phyloP scores from a whole-genome alignment of 768 basidiomycete genomes.

The Hygrophorus pudorinus region DNA sequence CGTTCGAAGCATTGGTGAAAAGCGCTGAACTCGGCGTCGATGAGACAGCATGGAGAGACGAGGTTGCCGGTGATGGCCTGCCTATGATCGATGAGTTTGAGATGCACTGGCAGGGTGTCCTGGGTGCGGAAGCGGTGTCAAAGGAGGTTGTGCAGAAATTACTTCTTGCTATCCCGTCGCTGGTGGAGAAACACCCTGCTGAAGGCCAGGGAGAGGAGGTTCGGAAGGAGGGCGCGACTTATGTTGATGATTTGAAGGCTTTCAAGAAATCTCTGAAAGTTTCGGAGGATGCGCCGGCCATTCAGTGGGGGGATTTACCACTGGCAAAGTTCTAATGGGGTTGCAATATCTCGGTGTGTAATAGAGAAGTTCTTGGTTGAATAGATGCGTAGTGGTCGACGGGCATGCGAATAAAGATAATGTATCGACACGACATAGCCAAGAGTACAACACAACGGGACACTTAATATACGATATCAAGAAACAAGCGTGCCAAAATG shows the following conservation, averaged over 20 bases:
- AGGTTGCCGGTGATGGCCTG: conserved; percentile 41
- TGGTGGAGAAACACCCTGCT: conserved; percentile 49
- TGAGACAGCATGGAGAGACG: conserved; percentile 39
- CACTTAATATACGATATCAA: neutral
- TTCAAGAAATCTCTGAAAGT: conserved; percentile 55
- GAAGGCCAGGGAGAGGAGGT: conserved; percentile 40
- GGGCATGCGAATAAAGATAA: no score
- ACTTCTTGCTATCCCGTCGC: conserved; percentile 41
- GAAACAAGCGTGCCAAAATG: conserved; percentile 21
- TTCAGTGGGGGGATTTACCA: conserved; percentile 68
- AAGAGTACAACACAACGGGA: neutral
- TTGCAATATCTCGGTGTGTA: neutral
- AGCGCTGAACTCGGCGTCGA: conserved; percentile 39
- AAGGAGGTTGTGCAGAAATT: conserved; percentile 35
- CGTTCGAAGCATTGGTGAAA: conserved; percentile 46
- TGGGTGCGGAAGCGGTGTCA: conserved; percentile 16
- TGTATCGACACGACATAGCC: neutral
- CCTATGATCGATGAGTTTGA: conserved; percentile 48
- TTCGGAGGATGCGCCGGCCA: conserved; percentile 56
- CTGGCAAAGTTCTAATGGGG: conserved; percentile 37
- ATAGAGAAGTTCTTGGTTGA: no score
- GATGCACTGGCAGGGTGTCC: conserved; percentile 48
- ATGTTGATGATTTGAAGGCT: conserved; percentile 51
- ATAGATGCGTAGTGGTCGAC: no score
- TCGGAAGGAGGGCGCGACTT: conserved; percentile 38